phyloP scores from a whole-genome alignment of 2,329 filamentous ascomycete genomes.

The Paradendryphiella salina region DNA sequence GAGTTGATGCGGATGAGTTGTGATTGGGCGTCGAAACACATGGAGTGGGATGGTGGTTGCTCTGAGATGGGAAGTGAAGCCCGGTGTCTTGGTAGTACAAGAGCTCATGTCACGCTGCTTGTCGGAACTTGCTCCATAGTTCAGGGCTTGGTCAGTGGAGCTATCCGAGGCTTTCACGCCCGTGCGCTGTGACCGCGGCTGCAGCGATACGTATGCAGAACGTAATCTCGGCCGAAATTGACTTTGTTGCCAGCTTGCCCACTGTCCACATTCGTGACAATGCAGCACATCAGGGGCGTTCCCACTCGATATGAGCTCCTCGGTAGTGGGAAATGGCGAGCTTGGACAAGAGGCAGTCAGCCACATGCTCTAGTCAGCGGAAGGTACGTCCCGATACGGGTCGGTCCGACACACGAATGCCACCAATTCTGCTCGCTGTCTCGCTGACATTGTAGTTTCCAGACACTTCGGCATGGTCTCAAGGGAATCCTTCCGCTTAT shows the following conservation, averaged over 20 bases:
- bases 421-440: not conserved
- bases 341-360: not conserved
- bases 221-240: not conserved
- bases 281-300: not conserved
- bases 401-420: slow-evolving; percentile 8
- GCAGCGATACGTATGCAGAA: slow-evolving; percentile 1
- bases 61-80: too few species aligned
- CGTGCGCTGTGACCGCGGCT: slow-evolving; percentile 1
- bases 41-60: too few species aligned
- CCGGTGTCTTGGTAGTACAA: not conserved
- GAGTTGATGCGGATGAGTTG: too few species aligned
- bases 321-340: not conserved
- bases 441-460: not conserved
- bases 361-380: slow-evolving; percentile 6
- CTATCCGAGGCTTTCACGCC: not conserved
- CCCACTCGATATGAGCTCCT: not conserved
- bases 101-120: not conserved
- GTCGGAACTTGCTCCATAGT: not conserved
- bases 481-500: too few species aligned
- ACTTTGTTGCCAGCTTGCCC: not conserved
- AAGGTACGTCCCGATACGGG: slow-evolving; percentile 13
- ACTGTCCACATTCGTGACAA: not conserved
- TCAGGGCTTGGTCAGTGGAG: not conserved
- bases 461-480: too few species aligned
- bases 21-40: too few species aligned